Conservation (phyloP, 1,139 yeast genomes). For the Suhomyces atakaporum region DNA sequence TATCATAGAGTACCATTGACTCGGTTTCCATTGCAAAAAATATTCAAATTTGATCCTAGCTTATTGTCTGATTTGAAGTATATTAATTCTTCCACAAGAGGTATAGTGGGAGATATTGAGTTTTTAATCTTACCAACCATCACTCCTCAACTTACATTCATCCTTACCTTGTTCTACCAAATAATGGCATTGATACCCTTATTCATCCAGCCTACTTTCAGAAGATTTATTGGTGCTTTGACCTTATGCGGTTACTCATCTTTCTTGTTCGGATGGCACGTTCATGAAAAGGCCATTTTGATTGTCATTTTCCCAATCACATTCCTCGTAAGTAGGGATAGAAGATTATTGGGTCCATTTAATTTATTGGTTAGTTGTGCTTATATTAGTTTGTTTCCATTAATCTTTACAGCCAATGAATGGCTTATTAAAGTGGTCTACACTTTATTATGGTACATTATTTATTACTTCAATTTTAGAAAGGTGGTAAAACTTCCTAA, state of each 20-base stretch:
- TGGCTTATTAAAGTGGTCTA: conserved; percentile 75
- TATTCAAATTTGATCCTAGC: conserved; percentile 37
- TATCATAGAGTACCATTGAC: conserved; percentile 49
- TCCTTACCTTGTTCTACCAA: conserved; percentile 81
- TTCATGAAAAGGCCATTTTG: conserved; percentile 94
- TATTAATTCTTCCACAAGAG: conserved; percentile 64
- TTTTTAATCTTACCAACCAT: conserved; percentile 81
- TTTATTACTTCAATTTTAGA: conserved; percentile 70
- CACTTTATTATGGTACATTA: conserved; percentile 83
- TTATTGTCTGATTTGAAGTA: conserved; percentile 27
- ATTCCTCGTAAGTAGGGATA: conserved; percentile 71
- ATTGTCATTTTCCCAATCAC: conserved; percentile 87
- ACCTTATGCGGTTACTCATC: conserved; percentile 91
- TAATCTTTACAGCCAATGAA: conserved; percentile 79
- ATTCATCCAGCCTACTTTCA: conserved; percentile 70
- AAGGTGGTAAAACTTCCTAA: conserved; percentile 63
- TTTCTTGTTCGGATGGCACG: conserved; percentile 97
- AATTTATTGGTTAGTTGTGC: conserved; percentile 75
- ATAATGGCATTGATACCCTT: conserved; percentile 74
- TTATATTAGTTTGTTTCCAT: conserved; percentile 84
- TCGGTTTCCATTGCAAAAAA: conserved; percentile 34
- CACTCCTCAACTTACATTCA: conserved; percentile 74
- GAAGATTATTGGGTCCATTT: conserved; percentile 68
- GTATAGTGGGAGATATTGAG: conserved; percentile 86
- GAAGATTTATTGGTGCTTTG: conserved; percentile 78